phyloP scores from a whole-genome alignment of 2,329 filamentous ascomycete species.

The Mollisia scopiformis region DNA sequence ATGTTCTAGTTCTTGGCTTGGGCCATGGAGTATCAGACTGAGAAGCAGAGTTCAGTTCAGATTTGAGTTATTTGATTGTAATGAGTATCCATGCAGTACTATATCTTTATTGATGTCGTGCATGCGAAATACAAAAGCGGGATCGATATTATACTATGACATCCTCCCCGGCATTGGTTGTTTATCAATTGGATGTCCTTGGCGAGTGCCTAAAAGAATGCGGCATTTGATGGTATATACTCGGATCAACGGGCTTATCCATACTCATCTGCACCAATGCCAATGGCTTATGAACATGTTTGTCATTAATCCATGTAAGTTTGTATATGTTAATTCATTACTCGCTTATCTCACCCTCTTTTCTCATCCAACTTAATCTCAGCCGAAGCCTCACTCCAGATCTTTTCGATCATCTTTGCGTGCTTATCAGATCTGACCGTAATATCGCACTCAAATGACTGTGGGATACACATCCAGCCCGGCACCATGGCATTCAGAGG shows the following conservation, averaged over 20 bases:
- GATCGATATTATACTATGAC: no score
- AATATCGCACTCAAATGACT: conserved; percentile 37
- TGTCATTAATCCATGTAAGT: neutral
- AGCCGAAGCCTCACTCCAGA: conserved; percentile 31
- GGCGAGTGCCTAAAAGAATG: neutral
- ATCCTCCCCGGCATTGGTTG: no score
- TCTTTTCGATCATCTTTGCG: conserved; percentile 35
- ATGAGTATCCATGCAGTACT: no score
- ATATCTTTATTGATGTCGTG: no score
- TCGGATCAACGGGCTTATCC: neutral
- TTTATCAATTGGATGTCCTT: neutral
- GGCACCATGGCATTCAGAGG: conserved; percentile 33
- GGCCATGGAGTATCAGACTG: neutral
- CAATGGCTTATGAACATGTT: neutral
- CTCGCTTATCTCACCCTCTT: neutral
- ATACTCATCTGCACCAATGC: neutral
- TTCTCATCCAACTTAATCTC: conserved; percentile 17
- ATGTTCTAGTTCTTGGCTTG: neutral
- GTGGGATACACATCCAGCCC: conserved; percentile 37
- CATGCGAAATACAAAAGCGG: no score
- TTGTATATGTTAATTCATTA: neutral
- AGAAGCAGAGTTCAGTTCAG: no score
- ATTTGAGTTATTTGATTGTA: no score
- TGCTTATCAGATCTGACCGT: conserved; percentile 34
- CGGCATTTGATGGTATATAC: neutral